These are phyloP conservation scores for Mikania micrantha DNA, from an alignment of 129 eudicot species.

Conservation along the genomic window DNA sequence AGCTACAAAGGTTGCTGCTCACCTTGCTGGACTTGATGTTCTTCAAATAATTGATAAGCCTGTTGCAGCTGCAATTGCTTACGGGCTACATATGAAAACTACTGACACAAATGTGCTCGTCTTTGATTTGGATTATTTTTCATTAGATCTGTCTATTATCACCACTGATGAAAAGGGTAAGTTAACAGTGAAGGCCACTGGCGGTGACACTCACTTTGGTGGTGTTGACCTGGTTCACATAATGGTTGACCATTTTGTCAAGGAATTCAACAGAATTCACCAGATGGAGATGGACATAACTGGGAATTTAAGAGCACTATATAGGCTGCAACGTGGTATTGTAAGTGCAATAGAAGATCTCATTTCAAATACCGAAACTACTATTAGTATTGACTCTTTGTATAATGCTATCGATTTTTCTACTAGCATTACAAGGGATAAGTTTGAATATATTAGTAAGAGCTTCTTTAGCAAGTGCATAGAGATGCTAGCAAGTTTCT, in stretches of 20 bases:
- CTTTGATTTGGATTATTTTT: slow-evolving; percentile 23
- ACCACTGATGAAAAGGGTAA: slow-evolving; percentile 19
- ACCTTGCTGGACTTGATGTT: slow-evolving; percentile 41
- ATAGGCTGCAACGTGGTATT: slow-evolving; percentile 39
- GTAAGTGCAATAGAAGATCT: slow-evolving; percentile 39
- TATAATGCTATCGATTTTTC: not conserved
- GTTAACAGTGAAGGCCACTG: slow-evolving; percentile 28
- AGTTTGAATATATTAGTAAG: too few species aligned
- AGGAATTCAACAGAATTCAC: slow-evolving; percentile 31
- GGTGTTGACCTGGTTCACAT: slow-evolving; percentile 40
- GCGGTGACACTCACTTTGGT: slow-evolving; percentile 39
- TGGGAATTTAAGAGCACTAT: slow-evolving; percentile 30
- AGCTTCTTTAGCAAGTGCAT: too few species aligned
- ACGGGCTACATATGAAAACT: slow-evolving; percentile 9
- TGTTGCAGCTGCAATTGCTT: slow-evolving; percentile 40
- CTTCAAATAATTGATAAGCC: slow-evolving; percentile 36
- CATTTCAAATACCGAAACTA: slow-evolving; percentile 9
- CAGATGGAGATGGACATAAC: slow-evolving; percentile 30
- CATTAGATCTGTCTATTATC: slow-evolving; percentile 11
- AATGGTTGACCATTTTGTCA: slow-evolving; percentile 31
- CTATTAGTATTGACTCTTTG: not conserved
- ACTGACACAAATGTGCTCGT: slow-evolving; percentile 11
- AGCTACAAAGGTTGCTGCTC: slow-evolving; percentile 43
- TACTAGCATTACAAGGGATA: not conserved
- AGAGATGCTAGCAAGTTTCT: too few species aligned